These are phyloP conservation scores for Clathrospora elynae DNA, from an alignment of 2,329 filamentous ascomycete genomes.

Conservation along the genomic window DNA sequence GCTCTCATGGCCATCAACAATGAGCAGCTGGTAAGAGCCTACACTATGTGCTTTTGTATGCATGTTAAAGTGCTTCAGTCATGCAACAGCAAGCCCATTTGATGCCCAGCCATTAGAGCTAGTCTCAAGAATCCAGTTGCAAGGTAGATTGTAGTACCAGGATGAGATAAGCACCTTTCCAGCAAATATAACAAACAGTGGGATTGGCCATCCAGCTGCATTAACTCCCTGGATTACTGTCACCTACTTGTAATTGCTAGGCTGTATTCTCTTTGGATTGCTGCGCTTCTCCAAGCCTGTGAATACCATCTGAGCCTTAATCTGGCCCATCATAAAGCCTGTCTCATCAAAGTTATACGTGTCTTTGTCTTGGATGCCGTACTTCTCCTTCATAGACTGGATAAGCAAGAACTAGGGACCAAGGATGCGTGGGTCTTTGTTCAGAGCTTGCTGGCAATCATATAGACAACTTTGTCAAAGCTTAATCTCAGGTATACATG, in stretches of 20 bases:
- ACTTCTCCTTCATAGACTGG: too few species aligned
- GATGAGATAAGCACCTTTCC: conserved; percentile 12
- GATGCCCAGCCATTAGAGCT: conserved; percentile 45
- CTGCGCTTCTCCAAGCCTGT: too few species aligned
- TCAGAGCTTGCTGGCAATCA: too few species aligned
- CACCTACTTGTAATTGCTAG: conserved; percentile 36
- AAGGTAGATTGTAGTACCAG: conserved; percentile 14
- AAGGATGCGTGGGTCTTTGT: too few species aligned
- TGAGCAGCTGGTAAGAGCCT: conserved; percentile 40
- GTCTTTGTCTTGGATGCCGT: too few species aligned
- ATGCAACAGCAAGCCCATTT: conserved; percentile 44
- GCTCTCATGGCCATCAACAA: conserved; percentile 48
- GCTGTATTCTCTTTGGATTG: too few species aligned
- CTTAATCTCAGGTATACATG: too few species aligned
- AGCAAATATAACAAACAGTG: conserved; percentile 26
- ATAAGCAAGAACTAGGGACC: too few species aligned
- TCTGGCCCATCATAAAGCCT: too few species aligned
- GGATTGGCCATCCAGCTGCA: conserved; percentile 5
- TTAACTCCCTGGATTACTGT: conserved; percentile 27
- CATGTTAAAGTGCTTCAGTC: conserved; percentile 46
- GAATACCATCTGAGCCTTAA: too few species aligned
- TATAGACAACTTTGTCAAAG: too few species aligned
- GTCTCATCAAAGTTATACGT: too few species aligned
- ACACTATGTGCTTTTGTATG: conserved; percentile 33
- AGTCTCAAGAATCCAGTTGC: conserved; percentile 37